phyloP scores from a whole-genome alignment of 257 asterid genomes.

The Nicotiana obtusifolia region DNA sequence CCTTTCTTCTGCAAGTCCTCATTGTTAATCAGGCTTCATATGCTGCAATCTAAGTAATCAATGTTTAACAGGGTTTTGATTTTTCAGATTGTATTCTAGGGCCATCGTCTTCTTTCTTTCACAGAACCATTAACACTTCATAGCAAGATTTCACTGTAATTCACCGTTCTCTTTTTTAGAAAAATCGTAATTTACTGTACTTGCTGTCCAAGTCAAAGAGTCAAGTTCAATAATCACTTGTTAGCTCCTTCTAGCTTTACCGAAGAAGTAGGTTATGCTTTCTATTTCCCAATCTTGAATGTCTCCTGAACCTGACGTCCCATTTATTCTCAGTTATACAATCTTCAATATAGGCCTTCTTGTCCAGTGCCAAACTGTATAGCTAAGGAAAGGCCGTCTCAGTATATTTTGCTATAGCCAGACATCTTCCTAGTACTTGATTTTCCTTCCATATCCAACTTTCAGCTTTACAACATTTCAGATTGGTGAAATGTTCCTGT shows the following conservation, averaged over 20 bases:
- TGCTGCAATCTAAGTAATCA: neutral
- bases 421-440: neutral
- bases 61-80: neutral
- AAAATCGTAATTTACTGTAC: neutral
- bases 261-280: neutral
- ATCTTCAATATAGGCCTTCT: neutral
- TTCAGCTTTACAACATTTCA: slow-evolving; percentile 2
- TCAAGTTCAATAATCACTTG: neutral
- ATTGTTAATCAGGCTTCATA: neutral
- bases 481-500: neutral
- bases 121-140: neutral
- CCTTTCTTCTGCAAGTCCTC: neutral
- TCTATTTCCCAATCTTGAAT: neutral
- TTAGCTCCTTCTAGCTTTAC: neutral
- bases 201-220: neutral
- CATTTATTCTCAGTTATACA: neutral
- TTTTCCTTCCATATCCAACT: neutral
- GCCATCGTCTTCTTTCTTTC: neutral
- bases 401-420: neutral
- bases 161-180: neutral
- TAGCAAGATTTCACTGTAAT: slow-evolving; percentile 3
- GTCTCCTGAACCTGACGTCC: neutral
- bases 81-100: neutral
- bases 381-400: neutral
- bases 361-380: neutral